Percentiles rank a stretch among this genome's conserved stretches.
phyloP scores from a whole-genome alignment of 1,284 basidiomycete genomes.

The Puccinia sorghi region DNA sequence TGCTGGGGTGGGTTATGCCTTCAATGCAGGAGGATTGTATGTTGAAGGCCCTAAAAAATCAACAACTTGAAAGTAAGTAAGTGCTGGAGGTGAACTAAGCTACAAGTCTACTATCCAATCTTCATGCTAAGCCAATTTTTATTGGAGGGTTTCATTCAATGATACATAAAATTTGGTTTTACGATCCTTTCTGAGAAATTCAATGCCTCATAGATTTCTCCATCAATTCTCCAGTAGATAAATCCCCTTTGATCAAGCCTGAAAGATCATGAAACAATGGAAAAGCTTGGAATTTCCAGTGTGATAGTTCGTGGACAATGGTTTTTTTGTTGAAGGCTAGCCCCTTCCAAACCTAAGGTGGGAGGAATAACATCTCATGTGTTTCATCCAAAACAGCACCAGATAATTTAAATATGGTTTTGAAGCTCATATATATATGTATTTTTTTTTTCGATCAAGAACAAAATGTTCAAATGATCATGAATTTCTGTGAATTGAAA shows the following conservation, averaged over 20 bases:
- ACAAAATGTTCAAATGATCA: too few species aligned
- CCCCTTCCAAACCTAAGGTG: background rate
- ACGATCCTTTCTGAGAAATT: background rate
- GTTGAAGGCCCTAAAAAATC: too few species aligned
- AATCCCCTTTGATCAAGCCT: background rate
- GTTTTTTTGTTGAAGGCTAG: background rate
- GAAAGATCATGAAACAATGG: background rate
- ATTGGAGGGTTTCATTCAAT: background rate
- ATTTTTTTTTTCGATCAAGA: too few species aligned
- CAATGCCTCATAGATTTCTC: background rate
- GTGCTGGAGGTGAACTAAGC: too few species aligned
- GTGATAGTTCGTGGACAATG: background rate
- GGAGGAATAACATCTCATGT: background rate
- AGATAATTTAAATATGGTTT: background rate
- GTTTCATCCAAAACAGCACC: constrained; percentile 5
- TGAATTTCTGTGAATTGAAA: too few species aligned
- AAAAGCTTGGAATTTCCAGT: background rate
- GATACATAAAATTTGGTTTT: background rate
- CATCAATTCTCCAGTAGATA: background rate
- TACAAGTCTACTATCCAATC: constrained; percentile 12
- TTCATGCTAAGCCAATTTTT: background rate
- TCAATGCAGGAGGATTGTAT: too few species aligned
- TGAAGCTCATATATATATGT: constrained; percentile 15
- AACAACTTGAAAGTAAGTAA: too few species aligned
- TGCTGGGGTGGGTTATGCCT: too few species aligned